These are phyloP conservation scores for Aspergillus caelatus DNA, from an alignment of 2,329 filamentous ascomycete genomes.

Conservation along the genomic window DNA sequence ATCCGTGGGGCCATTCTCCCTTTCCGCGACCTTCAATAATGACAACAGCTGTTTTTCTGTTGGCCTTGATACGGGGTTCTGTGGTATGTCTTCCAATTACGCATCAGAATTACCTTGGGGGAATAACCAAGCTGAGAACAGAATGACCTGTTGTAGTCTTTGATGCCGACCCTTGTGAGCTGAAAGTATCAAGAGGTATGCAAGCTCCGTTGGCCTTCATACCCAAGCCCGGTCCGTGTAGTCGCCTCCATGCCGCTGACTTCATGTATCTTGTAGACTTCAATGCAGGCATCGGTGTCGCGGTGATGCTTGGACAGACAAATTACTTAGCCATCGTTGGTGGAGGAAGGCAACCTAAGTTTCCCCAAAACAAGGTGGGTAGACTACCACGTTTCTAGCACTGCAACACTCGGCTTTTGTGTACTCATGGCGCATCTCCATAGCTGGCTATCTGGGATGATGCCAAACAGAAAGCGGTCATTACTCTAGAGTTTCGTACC, in stretches of 20 bases:
- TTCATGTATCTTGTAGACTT: conserved; percentile 57
- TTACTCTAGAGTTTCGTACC: conserved; percentile 77
- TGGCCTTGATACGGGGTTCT: conserved; percentile 82
- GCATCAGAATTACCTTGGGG: conserved; percentile 1
- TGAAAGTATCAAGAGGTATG: conserved; percentile 65
- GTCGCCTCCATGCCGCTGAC: not conserved
- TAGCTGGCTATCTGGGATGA: conserved; percentile 89
- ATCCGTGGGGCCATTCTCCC: conserved; percentile 70
- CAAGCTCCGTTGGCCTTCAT: not conserved
- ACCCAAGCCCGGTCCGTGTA: not conserved
- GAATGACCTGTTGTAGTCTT: conserved; percentile 59
- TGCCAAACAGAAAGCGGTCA: conserved; percentile 71
- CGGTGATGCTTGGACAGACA: conserved; percentile 82
- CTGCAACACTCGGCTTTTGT: not conserved
- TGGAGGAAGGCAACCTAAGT: conserved; percentile 82
- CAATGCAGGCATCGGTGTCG: conserved; percentile 78
- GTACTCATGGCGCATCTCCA: not conserved
- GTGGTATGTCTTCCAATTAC: conserved; percentile 59
- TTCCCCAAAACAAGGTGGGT: conserved; percentile 78
- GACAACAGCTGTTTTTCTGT: conserved; percentile 85
- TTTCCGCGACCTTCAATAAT: conserved; percentile 84
- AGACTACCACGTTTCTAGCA: not conserved
- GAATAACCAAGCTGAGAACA: conserved; percentile 20
- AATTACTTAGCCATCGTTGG: conserved; percentile 90
- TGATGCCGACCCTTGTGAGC: conserved; percentile 70